Percentiles rank a stretch among this genome's conserved stretches.
These are phyloP conservation scores for Sporopachydermia cereana DNA, from an alignment of 1,139 yeast genomes.

Conservation along the genomic window DNA sequence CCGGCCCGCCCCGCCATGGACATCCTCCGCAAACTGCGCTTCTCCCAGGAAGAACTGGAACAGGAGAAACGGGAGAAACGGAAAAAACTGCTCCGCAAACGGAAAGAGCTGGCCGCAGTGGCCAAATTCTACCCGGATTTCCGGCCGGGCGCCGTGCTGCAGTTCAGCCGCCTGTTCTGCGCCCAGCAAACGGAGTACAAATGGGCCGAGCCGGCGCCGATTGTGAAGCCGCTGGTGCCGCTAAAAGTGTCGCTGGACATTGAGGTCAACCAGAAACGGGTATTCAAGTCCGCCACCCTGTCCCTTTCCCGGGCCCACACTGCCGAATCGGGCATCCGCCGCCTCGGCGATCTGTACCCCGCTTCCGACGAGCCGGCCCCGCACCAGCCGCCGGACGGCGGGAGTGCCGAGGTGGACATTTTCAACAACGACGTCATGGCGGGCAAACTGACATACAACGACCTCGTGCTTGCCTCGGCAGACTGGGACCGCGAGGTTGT, in stretches of 20 bases:
- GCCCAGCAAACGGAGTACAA: constrained; percentile 45
- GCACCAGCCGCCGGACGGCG: background rate
- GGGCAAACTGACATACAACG: constrained; percentile 28
- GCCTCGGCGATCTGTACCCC: background rate
- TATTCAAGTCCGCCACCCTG: constrained; percentile 26
- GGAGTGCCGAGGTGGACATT: constrained; percentile 9
- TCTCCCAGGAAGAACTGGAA: constrained; percentile 20
- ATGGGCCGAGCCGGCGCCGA: constrained; percentile 24
- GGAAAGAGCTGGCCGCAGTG: constrained; percentile 25
- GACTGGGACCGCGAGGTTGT: constrained; percentile 76
- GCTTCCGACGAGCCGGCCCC: background rate
- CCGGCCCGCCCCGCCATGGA: background rate
- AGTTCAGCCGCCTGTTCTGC: constrained; percentile 57
- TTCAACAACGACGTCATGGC: constrained; percentile 5
- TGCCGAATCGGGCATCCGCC: background rate
- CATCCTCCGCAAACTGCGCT: background rate
- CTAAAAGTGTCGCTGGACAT: constrained; percentile 38
- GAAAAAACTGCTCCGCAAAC: constrained; percentile 14
- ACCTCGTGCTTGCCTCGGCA: constrained; percentile 59
- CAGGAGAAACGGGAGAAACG: constrained; percentile 25
- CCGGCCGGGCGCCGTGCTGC: constrained; percentile 40
- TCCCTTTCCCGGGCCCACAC: background rate
- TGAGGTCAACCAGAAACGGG: constrained; percentile 34
- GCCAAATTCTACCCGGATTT: constrained; percentile 49
- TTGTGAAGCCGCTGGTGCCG: constrained; percentile 51